Evolutionary conservation across 2,329 filamentous ascomycete genomes (phyloP), one percentile per base, ranked within the genome.

Genomic region (Cladosporium sp.): DNA sequence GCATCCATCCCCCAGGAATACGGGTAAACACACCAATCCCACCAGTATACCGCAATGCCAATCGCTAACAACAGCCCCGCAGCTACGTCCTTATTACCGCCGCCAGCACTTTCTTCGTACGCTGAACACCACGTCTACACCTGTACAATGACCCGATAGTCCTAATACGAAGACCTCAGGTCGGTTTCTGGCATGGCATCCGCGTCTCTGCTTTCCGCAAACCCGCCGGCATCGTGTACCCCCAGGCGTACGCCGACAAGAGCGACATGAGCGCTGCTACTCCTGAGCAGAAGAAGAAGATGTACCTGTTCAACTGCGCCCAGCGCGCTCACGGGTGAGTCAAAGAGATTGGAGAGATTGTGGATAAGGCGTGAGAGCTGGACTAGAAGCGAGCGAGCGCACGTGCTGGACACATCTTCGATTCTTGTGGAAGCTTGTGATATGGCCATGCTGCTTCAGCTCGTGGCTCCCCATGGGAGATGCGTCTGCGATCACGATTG

Each of bases 81-180:
- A 88, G 87, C 76, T 84, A 84, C 74, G 84, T 86, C 75, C 78
- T 87, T 73, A 78, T 80, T 71, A 78, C 86, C 69, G 81, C 84
- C 41, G 80, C 86, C 68, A 81, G 82, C 66, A 84, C 82, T 67
- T 85, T 87, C 74, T 72, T 87, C 72, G 74, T 74, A 65, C 28
- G 70, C 28, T 18, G 12, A n/a, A n/a, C 10, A 15, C 49, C 12
- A 30, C 30, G 10, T 11, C 14, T 26, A 15, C 4, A 21, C 6
- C 28, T n/a, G n/a, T 32, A n/a, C 26, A 34, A n/a, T 61, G 62
- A 64, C 59, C 66, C 57, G 41, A 62, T 14, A 44, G 36, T 54
- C 32, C 60, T 34, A 21, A 41, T 28, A n/a, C 30, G 28, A 55
- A 30, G 18, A 55, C 18, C 3, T 55, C 44, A 76, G 74, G 78